Evolutionary conservation across 495 filamentous ascomycete species (phyloP).

Genomic region (Talaromyces adpressus): DNA sequence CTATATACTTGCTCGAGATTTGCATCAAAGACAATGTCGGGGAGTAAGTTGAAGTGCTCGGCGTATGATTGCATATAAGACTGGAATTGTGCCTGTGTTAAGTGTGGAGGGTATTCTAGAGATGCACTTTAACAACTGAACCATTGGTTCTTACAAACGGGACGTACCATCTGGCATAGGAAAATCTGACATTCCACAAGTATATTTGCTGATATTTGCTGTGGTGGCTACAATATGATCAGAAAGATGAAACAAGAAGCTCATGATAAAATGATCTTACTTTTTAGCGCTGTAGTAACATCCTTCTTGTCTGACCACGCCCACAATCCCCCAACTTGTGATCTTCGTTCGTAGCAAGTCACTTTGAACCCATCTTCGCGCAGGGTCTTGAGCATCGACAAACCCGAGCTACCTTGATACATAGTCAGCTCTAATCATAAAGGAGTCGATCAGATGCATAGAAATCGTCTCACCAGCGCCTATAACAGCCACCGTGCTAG

Average conservation of each 20-base stretch:
- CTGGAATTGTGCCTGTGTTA: constrained; percentile 1
- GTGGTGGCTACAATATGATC: neutral
- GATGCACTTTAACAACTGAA: neutral
- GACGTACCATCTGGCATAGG: constrained; percentile 29
- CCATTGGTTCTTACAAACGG: neutral
- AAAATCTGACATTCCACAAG: constrained; percentile 15
- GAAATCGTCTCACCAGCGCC: constrained; percentile 1
- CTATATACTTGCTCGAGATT: constrained; percentile 12
- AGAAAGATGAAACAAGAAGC: neutral
- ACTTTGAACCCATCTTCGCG: constrained; percentile 28
- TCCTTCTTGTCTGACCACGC: constrained; percentile 28
- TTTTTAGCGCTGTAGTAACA: neutral
- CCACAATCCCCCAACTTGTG: constrained; percentile 21
- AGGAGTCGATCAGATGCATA: neutral
- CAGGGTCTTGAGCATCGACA: constrained; percentile 29
- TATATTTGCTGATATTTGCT: constrained; percentile 4
- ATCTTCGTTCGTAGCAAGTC: constrained; percentile 24
- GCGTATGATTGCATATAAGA: constrained; percentile 22
- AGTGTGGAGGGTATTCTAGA: neutral
- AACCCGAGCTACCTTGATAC: constrained; percentile 11
- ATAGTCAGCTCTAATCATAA: neutral
- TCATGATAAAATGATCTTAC: neutral
- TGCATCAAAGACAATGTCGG: constrained; percentile 20
- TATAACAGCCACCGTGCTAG: neutral
- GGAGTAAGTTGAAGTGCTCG: constrained; percentile 18